Evolutionary conservation across 805 yeast genomes (phyloP).

Genomic region (Barnettozyma sucrosica): DNA sequence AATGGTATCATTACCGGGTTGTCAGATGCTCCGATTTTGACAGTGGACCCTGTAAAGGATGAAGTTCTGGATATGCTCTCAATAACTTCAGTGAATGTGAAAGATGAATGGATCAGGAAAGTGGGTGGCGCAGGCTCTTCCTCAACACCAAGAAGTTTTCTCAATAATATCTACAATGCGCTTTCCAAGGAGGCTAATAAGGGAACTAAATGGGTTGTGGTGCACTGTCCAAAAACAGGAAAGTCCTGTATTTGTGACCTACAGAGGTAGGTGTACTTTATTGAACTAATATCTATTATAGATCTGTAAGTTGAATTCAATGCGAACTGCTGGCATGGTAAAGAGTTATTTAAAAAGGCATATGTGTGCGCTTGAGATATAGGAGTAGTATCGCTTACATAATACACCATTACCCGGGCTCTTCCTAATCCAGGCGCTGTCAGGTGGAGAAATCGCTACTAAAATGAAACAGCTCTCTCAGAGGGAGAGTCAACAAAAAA

Average conservation of each 20-base stretch:
- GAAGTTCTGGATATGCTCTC: conserved; percentile 83
- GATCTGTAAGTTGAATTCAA: too few relatives aligned
- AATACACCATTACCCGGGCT: too few relatives aligned
- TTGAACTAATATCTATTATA: too few relatives aligned
- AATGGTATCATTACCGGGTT: conserved; percentile 47
- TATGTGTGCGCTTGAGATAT: too few relatives aligned
- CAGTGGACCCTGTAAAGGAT: conserved; percentile 71
- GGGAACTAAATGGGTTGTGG: conserved; percentile 69
- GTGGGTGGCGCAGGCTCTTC: conserved; percentile 78
- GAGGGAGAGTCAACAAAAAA: not conserved
- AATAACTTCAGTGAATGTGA: conserved; percentile 65
- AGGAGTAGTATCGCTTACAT: too few relatives aligned
- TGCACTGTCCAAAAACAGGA: conserved; percentile 75
- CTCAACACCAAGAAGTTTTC: conserved; percentile 74
- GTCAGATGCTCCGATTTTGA: conserved; percentile 63
- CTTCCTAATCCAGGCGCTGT: not conserved
- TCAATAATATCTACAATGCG: conserved; percentile 65
- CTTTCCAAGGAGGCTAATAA: conserved; percentile 66
- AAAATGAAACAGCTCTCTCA: not conserved
- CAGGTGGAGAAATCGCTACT: not conserved
- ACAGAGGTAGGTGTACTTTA: conserved; percentile 32
- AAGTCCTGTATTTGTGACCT: conserved; percentile 63
- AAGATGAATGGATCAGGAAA: conserved; percentile 73
- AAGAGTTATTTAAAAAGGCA: too few relatives aligned
- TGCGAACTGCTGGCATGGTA: too few relatives aligned